Conservation (phyloP, 352 stramenopile species). For the Phytophthora niederhauseri region DNA sequence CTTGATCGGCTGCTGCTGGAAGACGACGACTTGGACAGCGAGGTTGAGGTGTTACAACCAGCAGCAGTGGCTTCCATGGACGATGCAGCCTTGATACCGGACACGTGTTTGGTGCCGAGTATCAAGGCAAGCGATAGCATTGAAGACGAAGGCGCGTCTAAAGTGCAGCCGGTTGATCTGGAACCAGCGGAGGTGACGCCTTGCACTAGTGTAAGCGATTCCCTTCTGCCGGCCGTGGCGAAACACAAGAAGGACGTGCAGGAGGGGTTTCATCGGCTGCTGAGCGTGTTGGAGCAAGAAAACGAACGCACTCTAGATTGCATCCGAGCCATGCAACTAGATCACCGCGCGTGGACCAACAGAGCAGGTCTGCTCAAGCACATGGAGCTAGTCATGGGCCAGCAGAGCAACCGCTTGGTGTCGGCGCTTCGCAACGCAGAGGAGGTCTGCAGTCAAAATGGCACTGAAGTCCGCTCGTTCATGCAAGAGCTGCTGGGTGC, state of each 20-base stretch:
- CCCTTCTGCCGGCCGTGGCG: constrained; percentile 2
- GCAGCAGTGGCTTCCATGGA: background rate
- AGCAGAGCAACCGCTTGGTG: constrained; percentile 22
- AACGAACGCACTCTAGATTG: constrained; percentile 3
- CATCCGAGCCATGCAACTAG: constrained; percentile 2
- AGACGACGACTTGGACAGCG: constrained; percentile 17
- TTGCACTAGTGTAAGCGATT: background rate
- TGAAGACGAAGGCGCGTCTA: background rate
- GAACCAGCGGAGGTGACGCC: background rate
- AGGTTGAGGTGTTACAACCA: background rate
- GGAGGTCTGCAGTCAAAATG: constrained; percentile 13
- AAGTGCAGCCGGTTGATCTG: constrained; percentile 2
- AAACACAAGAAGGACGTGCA: constrained; percentile 5
- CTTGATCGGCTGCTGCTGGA: constrained; percentile 27
- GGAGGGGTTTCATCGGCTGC: background rate
- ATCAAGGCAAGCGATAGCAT: background rate
- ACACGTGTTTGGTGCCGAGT: background rate
- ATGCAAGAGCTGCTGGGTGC: background rate
- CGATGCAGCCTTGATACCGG: background rate
- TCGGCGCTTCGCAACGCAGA: constrained; percentile 16
- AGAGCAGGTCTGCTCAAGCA: background rate
- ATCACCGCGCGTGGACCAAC: background rate
- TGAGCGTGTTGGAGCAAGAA: constrained; percentile 9
- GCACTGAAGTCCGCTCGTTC: constrained; percentile 7
- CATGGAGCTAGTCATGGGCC: constrained; percentile 10